Evolutionary conservation across 257 asterid genomes (phyloP), one percentile per base, ranked within the genome.

Genomic region (Salvia splendens): DNA sequence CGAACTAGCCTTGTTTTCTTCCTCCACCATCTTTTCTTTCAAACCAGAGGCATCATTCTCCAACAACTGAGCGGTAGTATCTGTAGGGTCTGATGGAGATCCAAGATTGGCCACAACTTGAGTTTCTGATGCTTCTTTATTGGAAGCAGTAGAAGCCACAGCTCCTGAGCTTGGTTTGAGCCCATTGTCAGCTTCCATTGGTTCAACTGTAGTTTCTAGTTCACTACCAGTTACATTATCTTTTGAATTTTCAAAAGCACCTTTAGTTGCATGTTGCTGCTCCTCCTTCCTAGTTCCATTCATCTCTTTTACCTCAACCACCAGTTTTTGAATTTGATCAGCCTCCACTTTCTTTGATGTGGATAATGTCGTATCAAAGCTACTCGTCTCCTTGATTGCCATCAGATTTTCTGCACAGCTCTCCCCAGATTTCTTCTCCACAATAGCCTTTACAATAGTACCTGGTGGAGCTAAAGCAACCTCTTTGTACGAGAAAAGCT

Each of bases 381-480:
- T 63, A 51, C 54, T 62, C 8, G 68, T 57, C 72, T 72, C 79
- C 78, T 71, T 81, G 66, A 54, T 49, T 57, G 4, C 73, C 36
- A 52, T 65, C 46, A 64, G 59, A 70, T 61, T 77, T 65, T 75
- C 90, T 1, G 69, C 36, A 46, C 71, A 24, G 30, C 30, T 1
- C 30, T 24, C 30, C 30, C 30, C 30, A 64, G 77, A 72, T 12
- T 71, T 70, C 67, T 81, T 79, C 74, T 83, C 95, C 2, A 85
- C 72, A 11, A 81, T 92, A 65, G 89, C 87, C 82, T 87, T 89
- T 47, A 84, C 95, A 20, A 81, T 86, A 64, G 89, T 83, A 67
- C 97, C 96, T n/a, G 97, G 96, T 56, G 89, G 89, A 72, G 95
- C 96, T 60, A 91, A 73, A 77, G 96, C 97, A 61, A 91, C 96